These are phyloP conservation scores for Cichorium intybus DNA, from an alignment of 140 eudicot species.

Conservation along the genomic window DNA sequence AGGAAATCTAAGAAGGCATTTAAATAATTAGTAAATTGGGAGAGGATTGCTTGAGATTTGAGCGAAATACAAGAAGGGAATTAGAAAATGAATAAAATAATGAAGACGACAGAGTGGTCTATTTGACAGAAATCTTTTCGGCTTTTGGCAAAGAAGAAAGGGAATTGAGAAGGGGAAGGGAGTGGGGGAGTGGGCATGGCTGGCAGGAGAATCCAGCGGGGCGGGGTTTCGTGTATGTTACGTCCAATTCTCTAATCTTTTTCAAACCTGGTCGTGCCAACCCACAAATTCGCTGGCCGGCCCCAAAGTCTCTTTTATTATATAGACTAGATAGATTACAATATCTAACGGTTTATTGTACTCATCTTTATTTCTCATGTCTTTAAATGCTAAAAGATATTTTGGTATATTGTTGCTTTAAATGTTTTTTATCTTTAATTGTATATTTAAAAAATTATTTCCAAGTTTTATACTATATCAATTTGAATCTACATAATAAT, in stretches of 20 bases:
- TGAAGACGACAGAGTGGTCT: neutral
- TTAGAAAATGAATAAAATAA: constrained; percentile 20
- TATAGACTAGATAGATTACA: neutral
- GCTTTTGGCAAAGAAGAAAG: neutral
- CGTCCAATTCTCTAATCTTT: constrained; percentile 27
- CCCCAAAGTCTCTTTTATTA: constrained; percentile 9
- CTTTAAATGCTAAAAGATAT: neutral
- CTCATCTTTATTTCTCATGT: neutral
- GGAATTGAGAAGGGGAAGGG: neutral
- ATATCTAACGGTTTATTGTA: neutral
- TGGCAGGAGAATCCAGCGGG: constrained; percentile 18
- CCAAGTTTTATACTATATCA: no score
- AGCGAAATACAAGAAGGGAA: neutral
- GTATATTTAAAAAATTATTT: no score
- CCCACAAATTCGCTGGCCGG: constrained; percentile 40
- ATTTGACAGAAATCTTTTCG: neutral
- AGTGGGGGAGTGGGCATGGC: neutral
- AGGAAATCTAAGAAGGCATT: constrained; percentile 12
- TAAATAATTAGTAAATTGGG: neutral
- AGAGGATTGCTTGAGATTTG: neutral
- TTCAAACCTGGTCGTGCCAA: constrained; percentile 26
- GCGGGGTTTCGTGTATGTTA: constrained; percentile 32
- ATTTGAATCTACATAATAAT: no score
- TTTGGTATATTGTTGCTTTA: neutral
- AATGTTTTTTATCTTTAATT: no score